Conservation (phyloP, 2,329 filamentous ascomycete species). For the Ascochyta lentis region DNA sequence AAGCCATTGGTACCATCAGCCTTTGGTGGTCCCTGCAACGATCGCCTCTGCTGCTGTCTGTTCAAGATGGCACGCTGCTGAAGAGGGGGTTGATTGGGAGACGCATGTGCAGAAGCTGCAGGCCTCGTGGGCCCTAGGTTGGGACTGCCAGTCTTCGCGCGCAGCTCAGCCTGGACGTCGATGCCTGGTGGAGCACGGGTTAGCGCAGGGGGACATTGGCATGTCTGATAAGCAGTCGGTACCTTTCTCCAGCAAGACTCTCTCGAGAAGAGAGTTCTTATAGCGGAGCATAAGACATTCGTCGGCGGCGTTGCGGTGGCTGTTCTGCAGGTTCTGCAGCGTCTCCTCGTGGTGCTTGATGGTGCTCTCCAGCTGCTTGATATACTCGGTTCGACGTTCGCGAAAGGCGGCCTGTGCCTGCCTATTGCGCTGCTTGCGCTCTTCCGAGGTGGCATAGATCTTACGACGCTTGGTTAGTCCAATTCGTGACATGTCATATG, state of each 20-base stretch:
- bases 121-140: slow-evolving; percentile 70
- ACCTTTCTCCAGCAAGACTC: slow-evolving; percentile 97
- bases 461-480: slow-evolving; percentile 57
- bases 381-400: slow-evolving; percentile 96
- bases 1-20: slow-evolving; percentile 58
- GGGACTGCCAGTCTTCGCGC: slow-evolving; percentile 88
- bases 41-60: slow-evolving; percentile 75
- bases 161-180: slow-evolving; percentile 94
- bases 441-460: slow-evolving; percentile 99
- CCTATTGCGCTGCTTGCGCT: slow-evolving; percentile 95
- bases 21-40: slow-evolving; percentile 78
- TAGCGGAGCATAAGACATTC: slow-evolving; percentile 98
- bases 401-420: slow-evolving; percentile 97
- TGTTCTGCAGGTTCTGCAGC: slow-evolving; percentile 88
- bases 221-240: slow-evolving; percentile 22
- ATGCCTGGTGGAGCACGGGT: slow-evolving; percentile 67
- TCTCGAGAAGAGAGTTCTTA: slow-evolving; percentile 95
- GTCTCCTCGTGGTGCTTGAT: slow-evolving; percentile 97
- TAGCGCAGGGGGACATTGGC: slow-evolving; percentile 22
- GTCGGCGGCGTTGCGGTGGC: slow-evolving; percentile 91
- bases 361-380: slow-evolving; percentile 97
- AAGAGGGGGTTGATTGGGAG: slow-evolving; percentile 66
- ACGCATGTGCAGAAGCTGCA: slow-evolving; percentile 61
- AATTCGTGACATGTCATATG: slow-evolving; percentile 42
- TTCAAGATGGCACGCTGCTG: slow-evolving; percentile 83